Evolutionary conservation across 805 yeast genomes (phyloP), one percentile per base, ranked within the genome.

Genomic region (Torulaspora delbrueckii): DNA sequence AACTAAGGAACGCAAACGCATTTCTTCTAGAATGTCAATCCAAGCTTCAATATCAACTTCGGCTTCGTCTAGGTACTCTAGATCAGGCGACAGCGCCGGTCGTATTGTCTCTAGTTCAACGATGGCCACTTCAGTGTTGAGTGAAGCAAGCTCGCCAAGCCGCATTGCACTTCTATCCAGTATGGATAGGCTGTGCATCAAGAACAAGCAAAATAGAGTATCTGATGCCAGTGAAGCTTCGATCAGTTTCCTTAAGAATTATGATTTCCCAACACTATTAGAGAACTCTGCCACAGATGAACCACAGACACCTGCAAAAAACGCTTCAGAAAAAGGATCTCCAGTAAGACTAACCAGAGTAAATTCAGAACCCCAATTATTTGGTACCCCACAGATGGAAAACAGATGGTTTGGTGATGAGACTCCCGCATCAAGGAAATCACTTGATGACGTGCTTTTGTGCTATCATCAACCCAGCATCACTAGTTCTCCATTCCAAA

Each of bases 81-180:
- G 50, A 14, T 37, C 31, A 25, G 37, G 47, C 23, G 34, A 40
- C 34, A 46, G 45, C 37, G 46, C 51, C 24, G 58, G 53, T 5
- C 55, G 66, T 43, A 52, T 62, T 12, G 46, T 50, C 24, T 63
- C 68, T 8, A 51, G 56, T 9, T 60, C 66, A 2, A 63, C 68
- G 1, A 59, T 63, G 59, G 68, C 50, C 8, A 53, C 56, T 7
- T 56, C 60, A 4, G 45, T 58, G 14, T 45, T 48, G 30, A 48
- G 56, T 14, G 55, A 51, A 8, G 33, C 53, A 1, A 42, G 50
- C 26, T 31, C 45, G 8, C 42, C 53, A 18, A 42, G 51, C 12
- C 51, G 54, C 5, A 16, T 51, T 4, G 44, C 46, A 10, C 45
- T 48, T 16, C 30, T 55, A n/a, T 43, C 42, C n/a, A 43, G 50